Percentiles rank a stretch among this genome's conserved stretches.
Conservation (phyloP, 2,329 filamentous ascomycete species). For the Sclerotinia spermophila region DNA sequence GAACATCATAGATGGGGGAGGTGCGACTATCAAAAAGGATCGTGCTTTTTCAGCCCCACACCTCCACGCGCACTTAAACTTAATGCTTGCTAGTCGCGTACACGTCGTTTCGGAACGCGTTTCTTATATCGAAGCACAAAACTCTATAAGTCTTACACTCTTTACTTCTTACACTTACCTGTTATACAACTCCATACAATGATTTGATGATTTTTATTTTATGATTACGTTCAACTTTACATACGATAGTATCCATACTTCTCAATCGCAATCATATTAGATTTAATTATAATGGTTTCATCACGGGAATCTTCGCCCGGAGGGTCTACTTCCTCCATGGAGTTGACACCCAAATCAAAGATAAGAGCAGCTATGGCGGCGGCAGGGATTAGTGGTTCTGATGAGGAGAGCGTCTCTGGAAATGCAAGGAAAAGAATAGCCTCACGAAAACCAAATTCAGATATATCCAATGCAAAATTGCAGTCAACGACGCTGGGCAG, state of each 20-base stretch:
- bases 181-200: constrained; percentile 18
- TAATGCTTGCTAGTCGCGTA: constrained; percentile 13
- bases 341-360: constrained; percentile 52
- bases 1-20: background rate
- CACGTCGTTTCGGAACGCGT: constrained; percentile 2
- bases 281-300: constrained; percentile 45
- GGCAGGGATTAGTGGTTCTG: constrained; percentile 50
- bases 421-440: constrained; percentile 27
- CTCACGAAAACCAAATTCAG: constrained; percentile 19
- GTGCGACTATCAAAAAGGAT: background rate
- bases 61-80: constrained; percentile 6
- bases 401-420: constrained; percentile 31
- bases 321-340: constrained; percentile 41
- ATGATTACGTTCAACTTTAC: constrained; percentile 12
- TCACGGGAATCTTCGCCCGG: constrained; percentile 46
- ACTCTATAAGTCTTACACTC: background rate
- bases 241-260: background rate
- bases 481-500: background rate
- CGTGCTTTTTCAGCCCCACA: constrained; percentile 21
- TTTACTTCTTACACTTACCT: background rate
- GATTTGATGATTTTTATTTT: constrained; percentile 4
- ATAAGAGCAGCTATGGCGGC: constrained; percentile 51
- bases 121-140: constrained; percentile 10
- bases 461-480: constrained; percentile 5
- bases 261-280: constrained; percentile 1